Base-by-base conservation (phyloP, 768 basidiomycete species). In the Russula sp. region DNA sequence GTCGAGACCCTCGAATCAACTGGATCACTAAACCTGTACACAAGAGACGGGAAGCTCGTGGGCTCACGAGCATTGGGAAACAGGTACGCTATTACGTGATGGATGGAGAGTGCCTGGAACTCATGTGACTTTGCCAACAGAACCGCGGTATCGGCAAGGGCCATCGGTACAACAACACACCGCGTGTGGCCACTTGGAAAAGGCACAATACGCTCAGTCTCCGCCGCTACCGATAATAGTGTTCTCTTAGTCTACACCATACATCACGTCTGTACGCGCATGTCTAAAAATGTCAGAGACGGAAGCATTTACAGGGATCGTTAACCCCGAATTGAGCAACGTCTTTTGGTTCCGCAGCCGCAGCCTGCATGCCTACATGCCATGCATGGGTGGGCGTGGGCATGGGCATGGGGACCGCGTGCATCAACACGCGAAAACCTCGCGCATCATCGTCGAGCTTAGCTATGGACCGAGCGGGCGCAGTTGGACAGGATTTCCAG, bases 21-120 rank as follows among this genome's bases (percentile, higher is more conserved):
- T 99, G 96, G 97, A 99, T 99, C 78, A 79, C 83, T 72, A 94
- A 95, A 75, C 90, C 97, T 35, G 96, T 98, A 52, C 97, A 99
- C 88, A 99, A 98, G 79, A 92, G 89, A 73, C 87, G 97, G 72
- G 97, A 99, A 76, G 85, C 92, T 69, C 93, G 97, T 75, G 97
- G 97, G 66, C 92, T 99, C 69, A 99, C 97, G 73, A 87, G 89
- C 73, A 84, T 90, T 65, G 97, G 97, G 70, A 98, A 98, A 78
- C 85, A 93, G 82, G 91, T 88, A n/a, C 29, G 79, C 74, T 29
- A 25, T 29, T 13, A 13, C 41, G 56, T 39, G 29, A n/a, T 39
- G 14, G 13, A 32, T 34, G 59, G 58, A 62, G 11, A n/a, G 49
- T 50, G 13, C 20, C 34, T 10, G 22, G 51, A 45, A 63, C 29